Evolutionary conservation across 2,329 filamentous ascomycete genomes (phyloP).

Genomic region (Cladosporium sphaerospermum): DNA sequence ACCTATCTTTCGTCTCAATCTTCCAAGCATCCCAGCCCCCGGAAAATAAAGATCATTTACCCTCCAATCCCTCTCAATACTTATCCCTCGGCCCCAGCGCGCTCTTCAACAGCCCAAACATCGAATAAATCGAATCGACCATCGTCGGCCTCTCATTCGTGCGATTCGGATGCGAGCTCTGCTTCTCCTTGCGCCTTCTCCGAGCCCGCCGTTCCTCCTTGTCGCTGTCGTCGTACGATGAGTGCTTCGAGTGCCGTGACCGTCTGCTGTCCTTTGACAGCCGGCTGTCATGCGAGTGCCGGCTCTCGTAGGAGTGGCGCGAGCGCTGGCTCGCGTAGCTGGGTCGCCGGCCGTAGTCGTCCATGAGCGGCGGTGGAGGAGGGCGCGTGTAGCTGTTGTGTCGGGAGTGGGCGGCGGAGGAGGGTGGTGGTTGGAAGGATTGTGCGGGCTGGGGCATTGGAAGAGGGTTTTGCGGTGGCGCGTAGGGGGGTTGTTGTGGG

Average conservation of each 20-base stretch:
- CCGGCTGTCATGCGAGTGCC: conserved; percentile 1
- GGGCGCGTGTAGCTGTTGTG: conserved; percentile 3
- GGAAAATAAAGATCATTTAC: no score
- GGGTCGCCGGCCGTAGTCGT: conserved; percentile 3
- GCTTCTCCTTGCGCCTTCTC: not conserved
- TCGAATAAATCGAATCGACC: conserved; percentile 5
- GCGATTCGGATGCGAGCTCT: not conserved
- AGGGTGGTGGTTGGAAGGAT: not conserved
- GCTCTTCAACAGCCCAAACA: conserved; percentile 5
- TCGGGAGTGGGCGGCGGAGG: not conserved
- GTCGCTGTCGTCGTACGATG: not conserved
- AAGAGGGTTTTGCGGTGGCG: not conserved
- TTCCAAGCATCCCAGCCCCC: no score
- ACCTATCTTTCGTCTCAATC: no score
- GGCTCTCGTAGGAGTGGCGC: conserved; percentile 3
- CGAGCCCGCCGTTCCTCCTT: not conserved
- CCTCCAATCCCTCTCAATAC: not conserved
- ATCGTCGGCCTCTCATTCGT: conserved; percentile 9
- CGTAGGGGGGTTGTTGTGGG: not conserved
- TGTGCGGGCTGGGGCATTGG: not conserved
- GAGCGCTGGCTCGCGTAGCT: conserved; percentile 9
- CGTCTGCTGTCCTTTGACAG: not conserved
- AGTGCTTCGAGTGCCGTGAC: not conserved
- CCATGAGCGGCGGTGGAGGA: not conserved
- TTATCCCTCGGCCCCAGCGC: conserved; percentile 7